Evolutionary conservation across 2,329 filamentous ascomycete species (phyloP), one percentile per base, ranked within the genome.

Genomic region (Aspergillus luchuensis): DNA sequence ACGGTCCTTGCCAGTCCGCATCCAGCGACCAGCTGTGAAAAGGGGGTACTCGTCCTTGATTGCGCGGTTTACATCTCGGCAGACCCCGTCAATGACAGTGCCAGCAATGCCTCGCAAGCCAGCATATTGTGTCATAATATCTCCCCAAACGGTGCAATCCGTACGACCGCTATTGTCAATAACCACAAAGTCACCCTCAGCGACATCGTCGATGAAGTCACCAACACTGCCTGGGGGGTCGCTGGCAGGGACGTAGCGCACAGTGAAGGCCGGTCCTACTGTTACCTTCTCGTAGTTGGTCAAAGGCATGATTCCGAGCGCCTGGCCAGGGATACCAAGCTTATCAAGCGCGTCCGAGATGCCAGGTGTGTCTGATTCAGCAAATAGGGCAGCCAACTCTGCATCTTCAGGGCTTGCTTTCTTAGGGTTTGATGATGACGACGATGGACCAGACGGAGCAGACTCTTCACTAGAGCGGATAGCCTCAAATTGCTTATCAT

Each of bases 71-170:
- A 75, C 71, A 53, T 75, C 72, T 1, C 72, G 71, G 28, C 72
- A 75, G 2, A 74, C 71, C 2, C 72, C 71, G 39, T 74, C 72
- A 5, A 75, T 74, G 5, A 74, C 72, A 1, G 72, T 65, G n/a
- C 71, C 72, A n/a, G 69, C 67, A 57, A 74, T 68, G 5, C 66
- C 69, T 45, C 69, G 66, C 2, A 73, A 33, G 3, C 71, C 69
- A 2, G 73, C 71, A 17, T 74, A 76, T 57, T 75, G 71, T 0
- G 73, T 76, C 72, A 75, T 74, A 1, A 74, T 75, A 56, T 76
- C 73, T 1, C 73, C 73, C 73, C 73, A 75, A 4, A 75, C 71
- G 2, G 74, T 76, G 15, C 74, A 76, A 33, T 75, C 71, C 0
- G 65, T 75, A 36, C 74, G 72, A 13, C 72, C 71, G 3, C 67